phyloP scores from a whole-genome alignment of 495 filamentous ascomycete genomes.

The Rusavskia elegans region DNA sequence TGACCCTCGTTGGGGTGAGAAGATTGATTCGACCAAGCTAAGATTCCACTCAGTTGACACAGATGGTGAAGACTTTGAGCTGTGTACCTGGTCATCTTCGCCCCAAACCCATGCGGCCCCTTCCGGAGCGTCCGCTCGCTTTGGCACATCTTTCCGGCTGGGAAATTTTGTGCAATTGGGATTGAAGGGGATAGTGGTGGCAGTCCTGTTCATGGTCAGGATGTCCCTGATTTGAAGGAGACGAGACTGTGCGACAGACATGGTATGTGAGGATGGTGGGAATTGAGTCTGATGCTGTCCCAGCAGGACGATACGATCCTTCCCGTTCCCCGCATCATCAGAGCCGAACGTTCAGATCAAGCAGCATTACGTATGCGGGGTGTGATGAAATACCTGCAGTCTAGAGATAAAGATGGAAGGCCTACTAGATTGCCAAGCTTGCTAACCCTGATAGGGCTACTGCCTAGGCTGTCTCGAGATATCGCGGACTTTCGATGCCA shows the following conservation, averaged over 20 bases:
- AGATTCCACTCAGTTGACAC: background rate
- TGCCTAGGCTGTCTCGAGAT: no score
- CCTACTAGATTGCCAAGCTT: no score
- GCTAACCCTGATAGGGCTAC: no score
- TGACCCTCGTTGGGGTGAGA: conserved; percentile 37
- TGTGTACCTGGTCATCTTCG: conserved; percentile 35
- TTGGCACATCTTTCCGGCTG: conserved; percentile 33
- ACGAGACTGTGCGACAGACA: conserved; percentile 11
- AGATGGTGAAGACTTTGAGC: background rate
- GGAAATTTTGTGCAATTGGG: conserved; percentile 37
- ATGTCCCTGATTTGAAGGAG: conserved; percentile 25
- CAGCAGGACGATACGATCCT: background rate
- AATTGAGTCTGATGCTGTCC: background rate
- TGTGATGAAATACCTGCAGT: no score
- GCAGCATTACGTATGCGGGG: background rate
- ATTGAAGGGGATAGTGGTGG: conserved; percentile 35
- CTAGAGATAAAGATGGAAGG: no score
- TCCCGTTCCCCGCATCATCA: background rate
- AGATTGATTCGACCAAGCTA: conserved; percentile 41
- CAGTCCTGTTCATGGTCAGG: conserved; percentile 25
- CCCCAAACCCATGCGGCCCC: conserved; percentile 50
- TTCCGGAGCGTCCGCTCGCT: conserved; percentile 25
- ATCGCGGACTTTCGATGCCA: no score
- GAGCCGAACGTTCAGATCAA: background rate
- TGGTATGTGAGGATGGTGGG: background rate